Base-by-base conservation (phyloP, 1,139 yeast species). In the Lodderomyces parapsilosis region DNA sequence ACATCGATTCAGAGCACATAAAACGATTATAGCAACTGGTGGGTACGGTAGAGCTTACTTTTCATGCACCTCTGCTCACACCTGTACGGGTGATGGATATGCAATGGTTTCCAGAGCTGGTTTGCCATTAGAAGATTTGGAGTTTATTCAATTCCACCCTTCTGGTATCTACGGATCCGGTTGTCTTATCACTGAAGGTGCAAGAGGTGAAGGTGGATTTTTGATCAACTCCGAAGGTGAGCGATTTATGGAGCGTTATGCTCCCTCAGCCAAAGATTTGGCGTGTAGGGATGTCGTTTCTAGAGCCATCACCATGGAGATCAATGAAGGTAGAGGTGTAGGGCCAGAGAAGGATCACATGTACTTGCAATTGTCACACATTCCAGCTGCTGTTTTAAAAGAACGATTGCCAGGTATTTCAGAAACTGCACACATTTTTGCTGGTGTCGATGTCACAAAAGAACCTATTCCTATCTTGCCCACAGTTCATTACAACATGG, bases 161-260 rank as follows among this genome's bases (percentile, higher is more conserved):
- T 90, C 98, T 30, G 99, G 99, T 78, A 91, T 93, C 66, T 93
- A 93, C 69, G 99, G 99, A 46, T 89, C 97, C 39, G 99, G 99
- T 51, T 93, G 98, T 76, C 76, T 93, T 74, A 93, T 93, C 65
- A 93, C 99, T 47, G 99, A 93, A 72, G 99, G 99, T 72, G 96
- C 97, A 54, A 86, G 99, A 78, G 99, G 99, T 79, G 99, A 93
- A 77, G 99, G 98, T 80, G 99, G 99, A 51, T 91, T 81, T 80
- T 76, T 93, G 63, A 79, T 93, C 54, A 93, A 93, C 78, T 81
- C 90, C 55, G 96, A 93, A 72, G 99, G 99, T 77, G 99, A 93
- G 77, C 85, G 99, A 70, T 93, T 93, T 70, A 93, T 93, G 99
- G 98, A 93, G 76, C 85, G 99, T 71, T 93, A 93, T 63, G 99